Evolutionary conservation across 2,329 filamentous ascomycete species (phyloP), one percentile per base, ranked within the genome.

Genomic region (Colletotrichum eremochloae): DNA sequence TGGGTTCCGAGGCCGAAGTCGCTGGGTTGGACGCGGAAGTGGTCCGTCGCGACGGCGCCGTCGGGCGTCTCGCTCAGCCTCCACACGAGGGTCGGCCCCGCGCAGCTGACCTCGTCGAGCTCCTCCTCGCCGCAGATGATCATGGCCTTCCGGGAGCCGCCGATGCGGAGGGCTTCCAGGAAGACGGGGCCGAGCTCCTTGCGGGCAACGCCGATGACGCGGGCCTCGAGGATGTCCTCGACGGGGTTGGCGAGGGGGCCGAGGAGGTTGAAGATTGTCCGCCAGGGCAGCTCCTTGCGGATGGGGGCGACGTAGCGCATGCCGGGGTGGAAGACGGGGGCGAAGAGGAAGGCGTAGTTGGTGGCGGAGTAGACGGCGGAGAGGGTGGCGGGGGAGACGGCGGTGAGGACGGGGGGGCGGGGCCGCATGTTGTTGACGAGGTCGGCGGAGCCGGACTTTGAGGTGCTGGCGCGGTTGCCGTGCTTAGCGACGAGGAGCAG

Each of bases 191-290:
- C 96, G 29, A 99, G 90, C 76, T 95, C 93, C 79, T 92, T 90
- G 74, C 96, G 91, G 20, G 95, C 96, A 38, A 99, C 96, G 73
- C 96, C 96, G n/a, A 99, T 90, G 71, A 99, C 90, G 40, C 96
- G 91, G 15, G 95, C 95, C 84, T 99, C 96, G 71, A 99, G 90
- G 46, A 89, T 82, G 76, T 91, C 90, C 78, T 98, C 94, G 24
- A 97, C 89, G 0, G 96, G 96, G 82, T 98, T 98, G 57, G 95
- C 93, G 38, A 99, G 86, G 0, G 96, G 96, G 0, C 96, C 96
- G 62, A 99, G 89, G 20, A 99, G 90, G 83, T 99, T 99, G 90
- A 99, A 99, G 76, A 99, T 96, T 2, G 96, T 99, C 77, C 96
- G 91, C 88, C 96, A 96, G 71, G 96, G 96, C 31, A 99, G 89